Conservation (phyloP, 2,329 filamentous ascomycete species). For the Nothopassalora personata region DNA sequence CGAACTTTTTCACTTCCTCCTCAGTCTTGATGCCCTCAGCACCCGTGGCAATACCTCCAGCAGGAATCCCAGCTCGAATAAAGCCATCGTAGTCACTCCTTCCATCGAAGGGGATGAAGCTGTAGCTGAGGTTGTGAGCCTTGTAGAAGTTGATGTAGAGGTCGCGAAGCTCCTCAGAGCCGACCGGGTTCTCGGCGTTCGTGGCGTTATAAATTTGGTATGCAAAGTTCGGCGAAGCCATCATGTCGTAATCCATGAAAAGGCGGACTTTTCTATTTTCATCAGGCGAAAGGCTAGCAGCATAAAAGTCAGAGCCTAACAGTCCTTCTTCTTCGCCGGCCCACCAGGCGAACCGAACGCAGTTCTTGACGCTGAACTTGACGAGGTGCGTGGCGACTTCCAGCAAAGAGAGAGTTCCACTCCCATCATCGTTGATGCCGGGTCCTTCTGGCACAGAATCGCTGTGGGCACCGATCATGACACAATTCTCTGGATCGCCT, state of each 20-base stretch:
- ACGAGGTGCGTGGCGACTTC: slow-evolving; percentile 57
- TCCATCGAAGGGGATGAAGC: slow-evolving; percentile 16
- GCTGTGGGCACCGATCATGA: slow-evolving; percentile 36
- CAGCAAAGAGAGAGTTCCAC: slow-evolving; percentile 57
- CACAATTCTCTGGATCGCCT: slow-evolving; percentile 51
- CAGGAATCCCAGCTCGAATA: slow-evolving; percentile 18
- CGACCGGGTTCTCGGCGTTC: slow-evolving; percentile 11
- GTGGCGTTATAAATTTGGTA: slow-evolving; percentile 51
- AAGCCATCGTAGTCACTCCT: slow-evolving; percentile 20
- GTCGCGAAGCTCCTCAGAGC: slow-evolving; percentile 17
- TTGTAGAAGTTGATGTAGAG: slow-evolving; percentile 16
- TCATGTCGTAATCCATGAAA: slow-evolving; percentile 69
- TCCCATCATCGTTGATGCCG: slow-evolving; percentile 75
- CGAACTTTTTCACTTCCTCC: slow-evolving; percentile 61
- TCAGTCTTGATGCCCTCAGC: slow-evolving; percentile 66
- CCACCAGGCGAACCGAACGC: slow-evolving; percentile 63
- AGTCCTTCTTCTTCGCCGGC: slow-evolving; percentile 57
- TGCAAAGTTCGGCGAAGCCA: slow-evolving; percentile 56
- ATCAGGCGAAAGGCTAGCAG: slow-evolving; percentile 33
- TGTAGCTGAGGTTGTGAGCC: slow-evolving; percentile 17
- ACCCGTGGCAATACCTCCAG: slow-evolving; percentile 24
- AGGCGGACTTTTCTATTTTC: slow-evolving; percentile 57
- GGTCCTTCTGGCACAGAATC: slow-evolving; percentile 51
- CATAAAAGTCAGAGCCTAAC: slow-evolving; percentile 55
- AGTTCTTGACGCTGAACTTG: slow-evolving; percentile 68